Percentiles rank a stretch among this genome's conserved stretches.
Conservation (phyloP, 129 eudicot species). For the Mikania micrantha region DNA sequence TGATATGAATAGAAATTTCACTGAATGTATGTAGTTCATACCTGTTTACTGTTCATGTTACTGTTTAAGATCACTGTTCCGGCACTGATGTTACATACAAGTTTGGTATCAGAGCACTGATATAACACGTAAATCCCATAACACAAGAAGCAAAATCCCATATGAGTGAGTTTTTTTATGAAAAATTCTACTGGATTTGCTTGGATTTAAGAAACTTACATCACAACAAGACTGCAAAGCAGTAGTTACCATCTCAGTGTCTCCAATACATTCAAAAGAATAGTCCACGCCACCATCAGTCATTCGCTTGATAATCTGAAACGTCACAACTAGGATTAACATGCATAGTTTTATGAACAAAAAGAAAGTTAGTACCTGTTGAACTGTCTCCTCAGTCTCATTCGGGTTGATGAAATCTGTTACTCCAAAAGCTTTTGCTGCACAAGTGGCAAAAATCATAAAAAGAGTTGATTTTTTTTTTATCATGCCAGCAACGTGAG, state of each 20-base stretch:
- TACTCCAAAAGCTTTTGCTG: conserved; percentile 92
- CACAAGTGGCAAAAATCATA: conserved; percentile 9
- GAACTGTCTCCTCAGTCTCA: conserved; percentile 67
- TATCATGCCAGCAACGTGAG: no score
- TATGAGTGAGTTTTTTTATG: no score
- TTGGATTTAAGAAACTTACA: conserved; percentile 35
- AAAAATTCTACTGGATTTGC: no score
- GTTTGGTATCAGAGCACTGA: no score
- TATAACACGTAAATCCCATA: no score
- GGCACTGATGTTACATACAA: no score
- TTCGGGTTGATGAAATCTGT: conserved; percentile 86
- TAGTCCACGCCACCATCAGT: conserved; percentile 93
- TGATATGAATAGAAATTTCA: no score
- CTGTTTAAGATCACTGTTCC: no score
- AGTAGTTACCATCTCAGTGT: conserved; percentile 62
- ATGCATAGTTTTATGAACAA: neutral
- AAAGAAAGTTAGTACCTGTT: conserved; percentile 48
- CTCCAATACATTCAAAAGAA: conserved; percentile 93
- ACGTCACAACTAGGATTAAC: neutral
- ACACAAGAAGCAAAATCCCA: no score
- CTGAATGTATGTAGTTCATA: no score
- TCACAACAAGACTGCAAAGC: conserved; percentile 89
- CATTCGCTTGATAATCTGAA: conserved; percentile 68
- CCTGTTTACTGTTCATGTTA: no score
- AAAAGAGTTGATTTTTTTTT: no score